Conservation (phyloP, 1,139 yeast genomes). For the Scheffersomyces stambukii region DNA sequence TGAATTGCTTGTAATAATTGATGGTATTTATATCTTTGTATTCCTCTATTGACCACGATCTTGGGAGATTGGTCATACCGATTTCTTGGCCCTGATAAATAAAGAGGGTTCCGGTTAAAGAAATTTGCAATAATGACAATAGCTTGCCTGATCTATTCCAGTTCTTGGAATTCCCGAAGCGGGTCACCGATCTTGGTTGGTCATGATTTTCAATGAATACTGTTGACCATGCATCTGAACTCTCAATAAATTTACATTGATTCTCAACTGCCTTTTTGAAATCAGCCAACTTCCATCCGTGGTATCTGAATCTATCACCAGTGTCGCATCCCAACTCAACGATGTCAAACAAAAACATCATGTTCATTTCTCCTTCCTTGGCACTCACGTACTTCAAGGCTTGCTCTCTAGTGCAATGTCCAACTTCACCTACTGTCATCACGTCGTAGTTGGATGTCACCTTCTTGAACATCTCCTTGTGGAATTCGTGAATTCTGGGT, state of each 20-base stretch:
- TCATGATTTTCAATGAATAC: conserved; percentile 57
- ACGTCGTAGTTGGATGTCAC: conserved; percentile 47
- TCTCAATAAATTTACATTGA: conserved; percentile 36
- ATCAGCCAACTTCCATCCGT: conserved; percentile 34
- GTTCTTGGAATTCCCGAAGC: conserved; percentile 45
- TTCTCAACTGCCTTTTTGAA: conserved; percentile 38
- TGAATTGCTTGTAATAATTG: conserved; percentile 37
- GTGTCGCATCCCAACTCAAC: conserved; percentile 40
- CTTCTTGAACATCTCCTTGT: conserved; percentile 46
- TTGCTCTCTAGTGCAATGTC: conserved; percentile 37
- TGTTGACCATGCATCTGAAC: conserved; percentile 60
- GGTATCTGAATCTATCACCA: conserved; percentile 29
- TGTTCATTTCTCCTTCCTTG: conserved; percentile 44
- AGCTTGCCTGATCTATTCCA: conserved; percentile 43
- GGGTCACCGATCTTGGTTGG: conserved; percentile 49
- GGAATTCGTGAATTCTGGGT: conserved; percentile 55
- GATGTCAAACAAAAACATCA: conserved; percentile 48
- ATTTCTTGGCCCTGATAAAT: conserved; percentile 61
- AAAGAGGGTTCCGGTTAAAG: conserved; percentile 54
- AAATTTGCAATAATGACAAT: conserved; percentile 40
- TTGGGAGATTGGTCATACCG: conserved; percentile 49
- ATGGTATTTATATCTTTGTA: conserved; percentile 48
- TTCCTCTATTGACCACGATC: conserved; percentile 45
- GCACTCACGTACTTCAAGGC: conserved; percentile 48
- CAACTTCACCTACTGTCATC: conserved; percentile 58